Evolutionary conservation across 1,139 yeast genomes (phyloP).

Genomic region (Taphrina pruni): DNA sequence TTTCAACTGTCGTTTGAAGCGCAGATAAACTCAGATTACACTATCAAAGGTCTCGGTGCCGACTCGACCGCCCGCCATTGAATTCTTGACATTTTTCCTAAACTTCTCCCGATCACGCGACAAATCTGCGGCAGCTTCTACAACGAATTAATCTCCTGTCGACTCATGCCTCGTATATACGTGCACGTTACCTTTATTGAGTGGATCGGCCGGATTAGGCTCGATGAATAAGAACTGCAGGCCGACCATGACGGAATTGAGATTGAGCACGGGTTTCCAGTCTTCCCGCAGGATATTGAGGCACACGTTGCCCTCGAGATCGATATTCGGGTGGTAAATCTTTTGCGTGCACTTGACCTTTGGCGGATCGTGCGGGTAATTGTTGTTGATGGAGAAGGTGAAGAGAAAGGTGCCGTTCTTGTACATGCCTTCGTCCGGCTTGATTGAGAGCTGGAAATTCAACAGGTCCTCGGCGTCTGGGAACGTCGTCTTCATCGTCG

Average conservation of each 20-base stretch:
- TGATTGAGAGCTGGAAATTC: constrained; percentile 64
- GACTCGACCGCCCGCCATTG: constrained; percentile 77
- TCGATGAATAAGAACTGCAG: constrained; percentile 83
- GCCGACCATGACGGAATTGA: constrained; percentile 83
- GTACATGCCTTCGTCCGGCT: constrained; percentile 79
- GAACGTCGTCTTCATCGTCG: constrained; percentile 63
- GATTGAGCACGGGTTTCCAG: constrained; percentile 91
- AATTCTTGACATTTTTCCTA: constrained; percentile 61
- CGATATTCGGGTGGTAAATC: constrained; percentile 94
- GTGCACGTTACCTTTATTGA: constrained; percentile 62
- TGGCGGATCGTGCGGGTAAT: constrained; percentile 93
- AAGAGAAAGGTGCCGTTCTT: constrained; percentile 71
- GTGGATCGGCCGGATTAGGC: constrained; percentile 90
- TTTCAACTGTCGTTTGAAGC: not conserved
- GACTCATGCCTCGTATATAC: not conserved
- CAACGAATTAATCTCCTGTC: not conserved
- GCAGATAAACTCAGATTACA: constrained; percentile 1
- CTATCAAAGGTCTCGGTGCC: constrained; percentile 66
- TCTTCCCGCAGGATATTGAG: constrained; percentile 89
- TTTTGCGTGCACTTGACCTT: constrained; percentile 55
- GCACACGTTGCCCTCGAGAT: constrained; percentile 87
- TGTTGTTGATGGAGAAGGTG: constrained; percentile 65
- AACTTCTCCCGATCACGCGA: constrained; percentile 65
- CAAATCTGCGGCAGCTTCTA: constrained; percentile 77
- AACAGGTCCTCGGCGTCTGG: constrained; percentile 65